phyloP scores from a whole-genome alignment of 2,329 filamentous ascomycete species.

The Dactylellina leptospora region DNA sequence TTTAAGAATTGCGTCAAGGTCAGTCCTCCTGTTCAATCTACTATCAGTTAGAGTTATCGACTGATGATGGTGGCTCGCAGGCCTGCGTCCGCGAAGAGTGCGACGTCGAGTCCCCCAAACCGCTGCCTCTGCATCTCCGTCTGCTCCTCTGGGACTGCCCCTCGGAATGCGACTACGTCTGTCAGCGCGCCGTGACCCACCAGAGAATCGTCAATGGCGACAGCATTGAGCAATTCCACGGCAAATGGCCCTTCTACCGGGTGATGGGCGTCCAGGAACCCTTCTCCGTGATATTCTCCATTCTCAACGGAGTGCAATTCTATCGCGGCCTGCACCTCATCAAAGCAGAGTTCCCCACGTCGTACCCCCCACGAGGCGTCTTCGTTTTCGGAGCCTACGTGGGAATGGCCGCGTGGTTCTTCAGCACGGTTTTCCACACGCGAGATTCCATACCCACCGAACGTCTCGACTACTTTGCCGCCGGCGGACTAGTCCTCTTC shows the following conservation, averaged over 20 bases:
- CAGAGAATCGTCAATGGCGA: constrained; percentile 72
- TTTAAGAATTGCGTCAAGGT: constrained; percentile 89
- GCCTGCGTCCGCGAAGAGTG: constrained; percentile 45
- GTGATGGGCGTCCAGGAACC: constrained; percentile 94
- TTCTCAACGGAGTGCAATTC: constrained; percentile 90
- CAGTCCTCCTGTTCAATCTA: constrained; percentile 58
- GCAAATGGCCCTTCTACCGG: constrained; percentile 97
- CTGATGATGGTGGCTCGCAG: background rate
- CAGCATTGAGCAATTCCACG: constrained; percentile 89
- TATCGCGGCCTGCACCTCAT: constrained; percentile 77
- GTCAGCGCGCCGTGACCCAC: constrained; percentile 89
- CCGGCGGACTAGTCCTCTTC: constrained; percentile 88
- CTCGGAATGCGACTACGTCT: constrained; percentile 95
- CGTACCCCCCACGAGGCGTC: constrained; percentile 78
- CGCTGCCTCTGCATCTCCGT: constrained; percentile 74
- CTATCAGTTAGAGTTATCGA: background rate
- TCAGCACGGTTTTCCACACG: constrained; percentile 91
- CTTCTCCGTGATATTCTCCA: constrained; percentile 88
- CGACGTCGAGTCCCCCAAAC: constrained; percentile 27
- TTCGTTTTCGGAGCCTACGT: constrained; percentile 79
- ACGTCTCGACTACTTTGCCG: constrained; percentile 94
- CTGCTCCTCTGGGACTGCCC: constrained; percentile 92
- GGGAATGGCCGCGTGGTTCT: constrained; percentile 83
- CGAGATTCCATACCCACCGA: constrained; percentile 86
- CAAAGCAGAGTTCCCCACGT: constrained; percentile 72